These are phyloP conservation scores for Clausena lansium DNA, from an alignment of 345 rosid genomes.

Conservation along the genomic window DNA sequence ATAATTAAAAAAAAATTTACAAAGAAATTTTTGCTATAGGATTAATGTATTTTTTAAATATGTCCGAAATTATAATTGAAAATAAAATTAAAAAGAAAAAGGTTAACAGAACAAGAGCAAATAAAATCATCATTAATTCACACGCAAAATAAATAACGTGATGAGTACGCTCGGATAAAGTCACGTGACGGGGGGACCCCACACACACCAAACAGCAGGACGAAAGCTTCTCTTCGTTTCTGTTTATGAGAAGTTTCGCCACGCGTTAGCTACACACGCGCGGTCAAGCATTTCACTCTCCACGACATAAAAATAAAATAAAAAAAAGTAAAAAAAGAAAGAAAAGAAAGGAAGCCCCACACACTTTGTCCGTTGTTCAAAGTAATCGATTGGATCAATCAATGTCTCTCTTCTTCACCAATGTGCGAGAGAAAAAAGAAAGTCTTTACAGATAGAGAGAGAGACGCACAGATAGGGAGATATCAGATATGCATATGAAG, in stretches of 20 bases:
- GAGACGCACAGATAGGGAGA: neutral
- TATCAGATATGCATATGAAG: neutral
- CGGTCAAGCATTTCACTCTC: slow-evolving; percentile 8
- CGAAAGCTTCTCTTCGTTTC: neutral
- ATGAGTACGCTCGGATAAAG: slow-evolving; percentile 3
- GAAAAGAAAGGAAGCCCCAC: slow-evolving; percentile 8
- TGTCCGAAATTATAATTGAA: no score
- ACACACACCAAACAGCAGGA: neutral
- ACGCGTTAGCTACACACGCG: slow-evolving; percentile 10
- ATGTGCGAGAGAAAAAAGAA: neutral
- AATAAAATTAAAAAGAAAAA: neutral
- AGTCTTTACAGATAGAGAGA: slow-evolving; percentile 9
- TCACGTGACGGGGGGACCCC: slow-evolving; percentile 3
- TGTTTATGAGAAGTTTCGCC: neutral
- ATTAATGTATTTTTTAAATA: no score
- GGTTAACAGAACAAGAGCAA: neutral
- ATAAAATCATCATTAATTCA: neutral
- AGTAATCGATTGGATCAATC: slow-evolving; percentile 18
- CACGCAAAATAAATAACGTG: slow-evolving; percentile 13
- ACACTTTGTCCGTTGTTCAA: slow-evolving; percentile 9
- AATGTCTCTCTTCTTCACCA: neutral
- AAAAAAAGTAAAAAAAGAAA: neutral
- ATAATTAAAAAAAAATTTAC: no score
- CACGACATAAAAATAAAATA: neutral
- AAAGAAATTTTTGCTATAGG: no score